A percentile compares a stretch with the other conserved stretches of the same genome.
These are phyloP conservation scores for Clarireedia homoeocarpa DNA, from an alignment of 2,329 filamentous ascomycete genomes.

Conservation along the genomic window DNA sequence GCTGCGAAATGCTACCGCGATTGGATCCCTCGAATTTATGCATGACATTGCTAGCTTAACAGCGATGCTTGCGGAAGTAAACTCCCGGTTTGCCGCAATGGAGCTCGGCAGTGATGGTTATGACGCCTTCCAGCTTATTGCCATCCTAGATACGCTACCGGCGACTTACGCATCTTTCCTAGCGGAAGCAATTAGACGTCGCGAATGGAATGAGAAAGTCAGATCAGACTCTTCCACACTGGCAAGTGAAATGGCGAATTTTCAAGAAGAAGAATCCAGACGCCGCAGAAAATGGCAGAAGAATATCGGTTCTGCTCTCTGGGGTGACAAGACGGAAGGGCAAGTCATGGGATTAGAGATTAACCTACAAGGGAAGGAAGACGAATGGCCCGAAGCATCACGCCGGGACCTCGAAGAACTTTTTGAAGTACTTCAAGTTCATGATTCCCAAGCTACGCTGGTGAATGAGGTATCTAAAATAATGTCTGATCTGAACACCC, in stretches of 20 bases:
- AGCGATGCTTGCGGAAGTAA: constrained; percentile 62
- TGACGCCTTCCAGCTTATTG: constrained; percentile 73
- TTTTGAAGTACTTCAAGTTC: constrained; percentile 54
- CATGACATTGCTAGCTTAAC: constrained; percentile 75
- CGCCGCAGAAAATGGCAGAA: constrained; percentile 87
- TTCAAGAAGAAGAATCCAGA: constrained; percentile 88
- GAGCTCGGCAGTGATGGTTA: constrained; percentile 68
- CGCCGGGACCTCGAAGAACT: constrained; percentile 73
- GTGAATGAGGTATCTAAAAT: constrained; percentile 68
- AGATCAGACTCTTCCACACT: constrained; percentile 78
- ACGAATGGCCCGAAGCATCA: constrained; percentile 69
- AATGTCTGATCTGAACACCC: constrained; percentile 69
- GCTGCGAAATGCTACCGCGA: constrained; percentile 59
- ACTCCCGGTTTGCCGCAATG: constrained; percentile 62
- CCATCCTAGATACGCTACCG: constrained; percentile 74
- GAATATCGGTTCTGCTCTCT: constrained; percentile 64
- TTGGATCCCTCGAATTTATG: constrained; percentile 66
- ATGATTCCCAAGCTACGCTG: constrained; percentile 57
- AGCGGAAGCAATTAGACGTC: constrained; percentile 75
- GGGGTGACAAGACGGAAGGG: constrained; percentile 56
- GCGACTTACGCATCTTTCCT: constrained; percentile 85
- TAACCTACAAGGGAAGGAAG: constrained; percentile 72
- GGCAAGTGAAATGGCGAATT: constrained; percentile 85
- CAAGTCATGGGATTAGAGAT: constrained; percentile 74
- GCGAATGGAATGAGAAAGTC: constrained; percentile 89